Evolutionary conservation across 257 asterid species (phyloP).

Genomic region (Fraxinus excelsior): DNA sequence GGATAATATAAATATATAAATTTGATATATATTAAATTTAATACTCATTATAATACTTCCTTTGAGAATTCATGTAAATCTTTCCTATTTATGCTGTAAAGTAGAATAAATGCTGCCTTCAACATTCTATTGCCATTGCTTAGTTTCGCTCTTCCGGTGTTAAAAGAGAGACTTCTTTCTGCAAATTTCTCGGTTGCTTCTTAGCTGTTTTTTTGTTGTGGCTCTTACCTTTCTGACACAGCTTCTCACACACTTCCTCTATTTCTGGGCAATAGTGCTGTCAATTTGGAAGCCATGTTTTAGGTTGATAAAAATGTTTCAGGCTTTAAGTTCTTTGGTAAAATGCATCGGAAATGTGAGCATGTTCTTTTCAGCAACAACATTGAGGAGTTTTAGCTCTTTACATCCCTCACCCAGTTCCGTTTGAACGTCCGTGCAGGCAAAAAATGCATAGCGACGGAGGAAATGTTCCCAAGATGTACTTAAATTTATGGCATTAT

Average conservation of each 20-base stretch:
- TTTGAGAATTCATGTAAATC: too few species aligned
- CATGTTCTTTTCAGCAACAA: background rate
- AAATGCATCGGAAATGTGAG: too few species aligned
- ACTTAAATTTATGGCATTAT: background rate
- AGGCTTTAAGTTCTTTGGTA: background rate
- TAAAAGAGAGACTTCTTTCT: background rate
- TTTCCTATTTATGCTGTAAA: too few species aligned
- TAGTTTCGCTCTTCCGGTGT: background rate
- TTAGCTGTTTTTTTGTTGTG: background rate
- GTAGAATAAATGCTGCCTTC: too few species aligned
- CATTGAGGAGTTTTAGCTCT: background rate
- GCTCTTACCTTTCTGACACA: background rate
- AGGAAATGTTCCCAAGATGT: slow-evolving; percentile 1
- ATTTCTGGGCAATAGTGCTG: background rate
- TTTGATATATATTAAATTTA: too few species aligned
- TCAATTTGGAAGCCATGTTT: background rate
- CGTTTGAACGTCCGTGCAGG: slow-evolving; percentile 24
- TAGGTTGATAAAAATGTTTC: background rate
- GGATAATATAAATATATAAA: too few species aligned
- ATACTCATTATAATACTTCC: too few species aligned
- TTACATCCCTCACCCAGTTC: background rate
- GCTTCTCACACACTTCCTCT: background rate
- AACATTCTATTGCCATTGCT: too few species aligned
- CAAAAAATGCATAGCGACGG: slow-evolving; percentile 20
- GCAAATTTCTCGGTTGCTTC: background rate